phyloP scores from a whole-genome alignment of 192 early-diverging fungal species.

The Podila minutissima region DNA sequence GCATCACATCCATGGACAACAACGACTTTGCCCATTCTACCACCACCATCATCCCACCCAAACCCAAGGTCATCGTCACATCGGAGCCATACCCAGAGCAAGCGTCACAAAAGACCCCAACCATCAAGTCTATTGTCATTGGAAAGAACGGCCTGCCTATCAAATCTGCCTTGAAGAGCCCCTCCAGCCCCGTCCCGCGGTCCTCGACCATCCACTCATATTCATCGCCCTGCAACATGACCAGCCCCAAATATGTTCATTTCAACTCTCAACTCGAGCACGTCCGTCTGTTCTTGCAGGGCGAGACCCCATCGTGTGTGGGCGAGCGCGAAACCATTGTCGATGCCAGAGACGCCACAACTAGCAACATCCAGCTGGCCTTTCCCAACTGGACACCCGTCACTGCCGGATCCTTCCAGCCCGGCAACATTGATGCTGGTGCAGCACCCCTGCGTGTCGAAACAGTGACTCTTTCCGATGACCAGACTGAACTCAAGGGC shows the following conservation, averaged over 20 bases:
- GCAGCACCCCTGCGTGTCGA: conserved; percentile 68
- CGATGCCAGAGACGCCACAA: conserved; percentile 22
- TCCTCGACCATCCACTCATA: conserved; percentile 38
- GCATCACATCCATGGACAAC: conserved; percentile 2
- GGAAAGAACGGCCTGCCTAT: conserved; percentile 43
- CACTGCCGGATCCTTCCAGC: conserved; percentile 20
- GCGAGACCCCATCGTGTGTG: conserved; percentile 67
- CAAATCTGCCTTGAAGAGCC: conserved; percentile 43
- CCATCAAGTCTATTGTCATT: conserved; percentile 10
- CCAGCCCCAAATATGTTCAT: conserved; percentile 68
- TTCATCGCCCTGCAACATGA: conserved; percentile 50
- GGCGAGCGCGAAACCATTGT: conserved; percentile 48
- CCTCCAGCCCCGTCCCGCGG: neutral
- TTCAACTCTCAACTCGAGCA: conserved; percentile 76
- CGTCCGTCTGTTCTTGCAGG: conserved; percentile 76
- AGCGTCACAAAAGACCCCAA: conserved; percentile 3
- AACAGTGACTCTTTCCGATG: conserved; percentile 56
- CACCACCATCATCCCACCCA: neutral
- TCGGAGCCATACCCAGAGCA: neutral
- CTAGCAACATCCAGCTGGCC: conserved; percentile 42
- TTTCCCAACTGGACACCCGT: conserved; percentile 51
- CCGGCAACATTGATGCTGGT: conserved; percentile 34
- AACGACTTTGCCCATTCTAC: neutral
- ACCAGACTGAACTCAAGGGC: conserved; percentile 67
- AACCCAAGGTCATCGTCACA: neutral